A percentile compares a stretch with the other conserved stretches of the same genome.
Conservation (phyloP, 805 yeast genomes). For the Kuraishia ogatae region DNA sequence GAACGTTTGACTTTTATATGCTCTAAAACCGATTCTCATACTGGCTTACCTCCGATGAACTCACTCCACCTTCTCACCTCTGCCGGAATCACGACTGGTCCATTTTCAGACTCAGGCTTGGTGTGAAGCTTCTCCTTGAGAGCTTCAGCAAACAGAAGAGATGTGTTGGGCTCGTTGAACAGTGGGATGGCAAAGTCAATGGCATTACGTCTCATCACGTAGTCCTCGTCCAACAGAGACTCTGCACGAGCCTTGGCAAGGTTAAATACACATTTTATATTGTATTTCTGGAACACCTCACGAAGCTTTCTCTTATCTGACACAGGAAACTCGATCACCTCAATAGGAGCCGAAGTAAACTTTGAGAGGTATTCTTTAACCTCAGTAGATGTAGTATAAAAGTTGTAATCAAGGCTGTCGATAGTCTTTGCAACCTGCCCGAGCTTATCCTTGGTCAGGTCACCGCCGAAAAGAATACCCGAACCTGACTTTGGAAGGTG, state of each 20-base stretch:
- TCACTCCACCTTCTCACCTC: constrained; percentile 97
- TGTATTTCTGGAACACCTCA: constrained; percentile 83
- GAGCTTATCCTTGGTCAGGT: constrained; percentile 59
- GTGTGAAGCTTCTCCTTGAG: constrained; percentile 60
- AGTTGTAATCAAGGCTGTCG: constrained; percentile 70
- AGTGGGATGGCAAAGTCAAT: constrained; percentile 95
- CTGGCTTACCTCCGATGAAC: constrained; percentile 90
- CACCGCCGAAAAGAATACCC: constrained; percentile 94
- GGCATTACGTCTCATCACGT: constrained; percentile 98
- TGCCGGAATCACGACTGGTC: constrained; percentile 52
- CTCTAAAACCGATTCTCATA: constrained; percentile 24
- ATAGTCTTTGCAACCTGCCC: constrained; percentile 67
- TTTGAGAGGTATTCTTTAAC: constrained; percentile 63
- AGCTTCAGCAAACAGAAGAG: constrained; percentile 77
- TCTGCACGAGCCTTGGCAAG: constrained; percentile 89
- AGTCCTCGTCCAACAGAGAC: constrained; percentile 75
- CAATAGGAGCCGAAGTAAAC: constrained; percentile 36
- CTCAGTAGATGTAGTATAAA: constrained; percentile 65
- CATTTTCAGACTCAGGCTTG: constrained; percentile 32
- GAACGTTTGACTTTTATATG: background rate
- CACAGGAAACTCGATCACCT: constrained; percentile 82
- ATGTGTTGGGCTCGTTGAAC: constrained; percentile 94
- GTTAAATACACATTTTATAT: constrained; percentile 84
- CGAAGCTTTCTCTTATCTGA: constrained; percentile 89
- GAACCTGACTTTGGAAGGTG: constrained; percentile 84